A percentile compares a stretch with the other conserved stretches of the same genome.
phyloP scores from a whole-genome alignment of 805 yeast genomes.

The Yarrowia divulgata region DNA sequence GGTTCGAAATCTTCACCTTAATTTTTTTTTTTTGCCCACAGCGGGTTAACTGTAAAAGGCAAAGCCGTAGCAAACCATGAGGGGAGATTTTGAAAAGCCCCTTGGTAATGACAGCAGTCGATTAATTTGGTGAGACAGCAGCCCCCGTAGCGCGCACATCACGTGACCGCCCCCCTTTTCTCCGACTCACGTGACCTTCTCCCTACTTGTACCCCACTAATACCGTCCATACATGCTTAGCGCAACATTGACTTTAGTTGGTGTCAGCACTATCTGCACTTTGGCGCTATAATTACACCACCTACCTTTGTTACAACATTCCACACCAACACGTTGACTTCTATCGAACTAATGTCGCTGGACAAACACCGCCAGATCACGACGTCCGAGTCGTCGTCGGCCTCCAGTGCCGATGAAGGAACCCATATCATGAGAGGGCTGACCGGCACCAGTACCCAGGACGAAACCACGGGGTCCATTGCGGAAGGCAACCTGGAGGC shows the following conservation, averaged over 20 bases:
- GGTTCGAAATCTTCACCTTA: conserved; percentile 6
- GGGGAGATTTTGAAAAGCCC: too few relatives aligned
- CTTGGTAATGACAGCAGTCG: too few relatives aligned
- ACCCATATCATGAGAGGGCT: conserved; percentile 34
- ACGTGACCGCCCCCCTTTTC: not conserved
- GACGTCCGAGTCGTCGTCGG: conserved; percentile 22
- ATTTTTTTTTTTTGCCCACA: not conserved
- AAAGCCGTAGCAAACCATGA: not conserved
- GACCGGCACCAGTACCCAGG: not conserved
- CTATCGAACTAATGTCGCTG: conserved; percentile 31
- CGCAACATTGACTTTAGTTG: conserved; percentile 6
- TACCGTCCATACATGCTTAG: not conserved
- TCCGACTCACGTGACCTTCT: not conserved
- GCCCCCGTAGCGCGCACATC: too few relatives aligned
- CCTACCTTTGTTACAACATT: not conserved
- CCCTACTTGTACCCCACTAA: not conserved
- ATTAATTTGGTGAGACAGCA: too few relatives aligned
- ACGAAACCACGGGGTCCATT: not conserved
- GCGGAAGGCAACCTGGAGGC: conserved; percentile 46
- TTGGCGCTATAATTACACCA: too few relatives aligned
- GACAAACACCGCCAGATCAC: conserved; percentile 32
- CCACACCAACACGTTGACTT: conserved; percentile 5
- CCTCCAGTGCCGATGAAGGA: conserved; percentile 27
- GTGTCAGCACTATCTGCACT: too few relatives aligned
- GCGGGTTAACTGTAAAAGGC: conserved; percentile 12